Base-by-base conservation (phyloP, 1,139 yeast species). In the Lodderomyces elongisporus region DNA sequence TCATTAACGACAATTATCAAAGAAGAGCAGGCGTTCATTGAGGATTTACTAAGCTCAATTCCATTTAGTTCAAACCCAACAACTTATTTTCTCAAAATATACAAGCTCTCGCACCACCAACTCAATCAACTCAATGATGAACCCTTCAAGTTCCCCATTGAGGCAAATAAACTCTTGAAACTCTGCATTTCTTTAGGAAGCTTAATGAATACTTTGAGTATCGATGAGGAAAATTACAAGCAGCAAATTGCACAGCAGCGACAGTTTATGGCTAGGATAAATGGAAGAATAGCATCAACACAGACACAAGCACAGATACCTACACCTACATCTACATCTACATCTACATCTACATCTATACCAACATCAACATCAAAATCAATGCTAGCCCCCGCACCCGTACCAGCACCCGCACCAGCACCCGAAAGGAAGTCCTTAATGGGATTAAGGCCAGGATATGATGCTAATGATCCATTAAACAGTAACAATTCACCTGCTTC, bases 181-280 rank as follows among this genome's bases (percentile, higher is more conserved):
- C 47, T 68, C 26, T 68, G 70, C 7, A 66, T 68, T 17, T 65
- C 71, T 25, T 52, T 68, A 20, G 74, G 74, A 0, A 66, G 65
- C 43, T 49, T 67, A 32, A 44, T 67, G 27, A 65, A 62, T 39
- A 51, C 68, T 10, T 51, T 60, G 27, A 61, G 62, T 35, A 39
- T 50, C 18, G 73, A 67, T 38, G 66, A 64, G 40, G 68, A 63
- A 25, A 42, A 47, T 34, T 49, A 49, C 32, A 49, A 35, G 23
- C 37, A 33, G 38, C 39, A 38, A 29, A 30, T 31, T 14, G 21
- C 28, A 14, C 47, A 44, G 30, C 45, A 38, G 29, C 36, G 32
- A 16, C 37, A 31, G 17, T 36, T 39, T 17, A 17, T 40, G 15
- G 30, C 28, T 24, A 35, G 36, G 13, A 31, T 36, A 14, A 35